Evolutionary conservation across 1,139 yeast species (phyloP).

Genomic region (Sugiyamaella castrensis): DNA sequence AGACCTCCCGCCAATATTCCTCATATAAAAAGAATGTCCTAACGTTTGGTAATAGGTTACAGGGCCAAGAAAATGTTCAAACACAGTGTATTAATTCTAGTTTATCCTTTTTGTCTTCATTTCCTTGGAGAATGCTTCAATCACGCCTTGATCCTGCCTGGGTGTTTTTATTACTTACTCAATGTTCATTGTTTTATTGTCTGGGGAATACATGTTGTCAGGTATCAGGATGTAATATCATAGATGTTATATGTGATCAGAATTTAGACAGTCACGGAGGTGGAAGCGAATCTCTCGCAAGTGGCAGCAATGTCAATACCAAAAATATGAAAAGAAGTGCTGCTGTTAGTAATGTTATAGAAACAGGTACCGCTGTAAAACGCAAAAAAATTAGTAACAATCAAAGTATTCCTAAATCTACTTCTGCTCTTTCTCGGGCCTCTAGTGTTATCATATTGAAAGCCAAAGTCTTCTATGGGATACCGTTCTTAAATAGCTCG

Average conservation of each 20-base stretch:
- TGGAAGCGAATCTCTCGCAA: too few species aligned
- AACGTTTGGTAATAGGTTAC: too few species aligned
- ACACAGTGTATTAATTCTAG: background rate
- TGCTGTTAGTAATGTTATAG: too few species aligned
- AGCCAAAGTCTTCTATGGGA: conserved; percentile 2
- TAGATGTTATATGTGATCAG: too few species aligned
- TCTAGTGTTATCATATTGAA: background rate
- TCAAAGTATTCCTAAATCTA: background rate
- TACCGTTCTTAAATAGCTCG: conserved; percentile 1
- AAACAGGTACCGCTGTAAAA: too few species aligned
- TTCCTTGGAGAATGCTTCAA: conserved; percentile 5
- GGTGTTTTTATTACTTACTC: conserved; percentile 4
- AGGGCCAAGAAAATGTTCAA: background rate
- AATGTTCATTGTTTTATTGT: conserved; percentile 10
- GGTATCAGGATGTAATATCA: too few species aligned
- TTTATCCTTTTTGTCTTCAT: background rate
- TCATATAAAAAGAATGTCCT: background rate
- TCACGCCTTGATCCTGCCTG: conserved; percentile 6
- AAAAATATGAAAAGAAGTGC: too few species aligned
- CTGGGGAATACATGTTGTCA: background rate
- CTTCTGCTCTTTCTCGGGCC: background rate
- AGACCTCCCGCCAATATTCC: background rate
- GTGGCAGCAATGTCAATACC: too few species aligned
- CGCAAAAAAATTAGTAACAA: too few species aligned
- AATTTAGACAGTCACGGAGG: too few species aligned